These are phyloP conservation scores for Mycena citricolor DNA, from an alignment of 1,284 basidiomycete genomes.

Conservation along the genomic window DNA sequence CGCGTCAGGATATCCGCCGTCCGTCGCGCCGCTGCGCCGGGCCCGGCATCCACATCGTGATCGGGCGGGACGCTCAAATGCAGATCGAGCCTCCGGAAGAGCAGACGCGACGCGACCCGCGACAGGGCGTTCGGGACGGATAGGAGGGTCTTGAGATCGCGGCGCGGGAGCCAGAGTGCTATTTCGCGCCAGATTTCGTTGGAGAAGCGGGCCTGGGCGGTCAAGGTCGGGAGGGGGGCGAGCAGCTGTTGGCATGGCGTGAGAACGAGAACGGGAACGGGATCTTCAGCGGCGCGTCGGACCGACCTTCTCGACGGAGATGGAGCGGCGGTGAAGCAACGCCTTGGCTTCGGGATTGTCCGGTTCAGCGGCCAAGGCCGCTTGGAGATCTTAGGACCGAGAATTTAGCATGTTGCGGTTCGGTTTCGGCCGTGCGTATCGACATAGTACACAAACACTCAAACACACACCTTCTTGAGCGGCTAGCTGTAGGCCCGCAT, in stretches of 20 bases:
- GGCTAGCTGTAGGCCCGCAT: slow-evolving; percentile 55
- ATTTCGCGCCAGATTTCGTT: slow-evolving; percentile 73
- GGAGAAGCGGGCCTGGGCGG: slow-evolving; percentile 49
- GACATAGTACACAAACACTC: too few species aligned
- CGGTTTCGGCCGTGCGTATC: too few species aligned
- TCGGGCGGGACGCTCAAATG: slow-evolving; percentile 46
- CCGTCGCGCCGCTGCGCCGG: slow-evolving; percentile 43
- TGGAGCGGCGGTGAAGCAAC: slow-evolving; percentile 52
- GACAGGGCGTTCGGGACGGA: slow-evolving; percentile 66
- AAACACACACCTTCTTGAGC: slow-evolving; percentile 59
- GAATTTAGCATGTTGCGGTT: slow-evolving; percentile 2
- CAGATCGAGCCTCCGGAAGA: slow-evolving; percentile 64
- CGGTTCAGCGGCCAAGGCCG: slow-evolving; percentile 62
- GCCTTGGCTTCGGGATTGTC: slow-evolving; percentile 66
- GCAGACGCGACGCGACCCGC: slow-evolving; percentile 62
- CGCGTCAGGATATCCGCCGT: slow-evolving; percentile 70
- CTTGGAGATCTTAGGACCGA: slow-evolving; percentile 53
- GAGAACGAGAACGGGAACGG: slow-evolving; percentile 1
- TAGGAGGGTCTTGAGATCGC: slow-evolving; percentile 65
- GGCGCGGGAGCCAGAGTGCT: slow-evolving; percentile 56
- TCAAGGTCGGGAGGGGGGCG: slow-evolving; percentile 31
- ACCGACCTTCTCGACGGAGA: slow-evolving; percentile 45
- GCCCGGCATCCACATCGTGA: slow-evolving; percentile 33
- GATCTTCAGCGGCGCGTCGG: too few species aligned
- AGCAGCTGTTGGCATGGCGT: slow-evolving; percentile 32